Evolutionary conservation across 2,329 filamentous ascomycete species (phyloP).

Genomic region (Xylariaceae sp.): DNA sequence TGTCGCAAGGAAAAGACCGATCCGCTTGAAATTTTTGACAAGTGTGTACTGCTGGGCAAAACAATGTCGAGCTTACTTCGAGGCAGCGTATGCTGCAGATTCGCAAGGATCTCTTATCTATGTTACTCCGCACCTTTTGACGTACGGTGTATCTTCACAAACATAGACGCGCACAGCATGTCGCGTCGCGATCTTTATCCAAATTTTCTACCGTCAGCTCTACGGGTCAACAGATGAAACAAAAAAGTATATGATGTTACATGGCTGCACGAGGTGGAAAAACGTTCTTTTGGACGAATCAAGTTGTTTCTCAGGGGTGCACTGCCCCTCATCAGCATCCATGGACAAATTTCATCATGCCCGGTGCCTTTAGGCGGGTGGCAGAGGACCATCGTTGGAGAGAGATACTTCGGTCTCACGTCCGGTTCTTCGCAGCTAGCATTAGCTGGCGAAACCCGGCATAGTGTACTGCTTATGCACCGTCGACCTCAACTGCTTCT

Average conservation of each 20-base stretch:
- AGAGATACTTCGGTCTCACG: neutral
- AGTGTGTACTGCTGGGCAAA: neutral
- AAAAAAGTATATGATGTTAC: slow-evolving; percentile 11
- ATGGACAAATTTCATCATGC: slow-evolving; percentile 9
- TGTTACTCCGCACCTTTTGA: slow-evolving; percentile 1
- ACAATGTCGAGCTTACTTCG: slow-evolving; percentile 1
- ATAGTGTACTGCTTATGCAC: slow-evolving; percentile 4
- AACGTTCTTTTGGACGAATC: slow-evolving; percentile 8
- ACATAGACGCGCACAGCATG: slow-evolving; percentile 1
- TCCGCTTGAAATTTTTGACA: neutral
- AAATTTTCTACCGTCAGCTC: slow-evolving; percentile 1
- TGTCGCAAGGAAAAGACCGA: neutral
- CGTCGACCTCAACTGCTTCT: neutral
- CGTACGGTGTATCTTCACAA: neutral
- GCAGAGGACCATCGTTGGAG: slow-evolving; percentile 5
- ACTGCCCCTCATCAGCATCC: slow-evolving; percentile 12
- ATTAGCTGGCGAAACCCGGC: slow-evolving; percentile 6
- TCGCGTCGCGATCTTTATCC: slow-evolving; percentile 9
- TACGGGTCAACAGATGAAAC: slow-evolving; percentile 8
- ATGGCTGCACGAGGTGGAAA: slow-evolving; percentile 15
- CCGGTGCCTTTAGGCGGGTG: slow-evolving; percentile 3
- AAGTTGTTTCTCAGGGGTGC: slow-evolving; percentile 6
- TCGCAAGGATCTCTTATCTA: slow-evolving; percentile 3
- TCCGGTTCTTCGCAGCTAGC: slow-evolving; percentile 3
- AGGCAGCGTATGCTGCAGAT: slow-evolving; percentile 4